Evolutionary conservation across 768 basidiomycete genomes (phyloP).

Genomic region (Mrakia hoshinonis): DNA sequence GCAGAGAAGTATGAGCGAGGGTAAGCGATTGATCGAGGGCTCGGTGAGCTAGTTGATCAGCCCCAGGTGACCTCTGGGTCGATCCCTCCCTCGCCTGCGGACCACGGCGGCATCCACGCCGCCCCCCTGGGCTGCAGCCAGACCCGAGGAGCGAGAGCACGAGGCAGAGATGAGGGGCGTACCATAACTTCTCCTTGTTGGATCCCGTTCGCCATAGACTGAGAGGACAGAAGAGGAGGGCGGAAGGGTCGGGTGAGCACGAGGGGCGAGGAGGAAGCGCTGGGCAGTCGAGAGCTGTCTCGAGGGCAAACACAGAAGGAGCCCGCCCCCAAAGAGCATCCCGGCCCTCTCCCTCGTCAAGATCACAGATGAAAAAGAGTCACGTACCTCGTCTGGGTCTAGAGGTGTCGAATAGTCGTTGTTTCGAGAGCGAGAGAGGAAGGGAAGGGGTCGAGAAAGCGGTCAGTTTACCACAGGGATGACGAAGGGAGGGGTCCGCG

Average conservation of each 20-base stretch:
- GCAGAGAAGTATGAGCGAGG: background rate
- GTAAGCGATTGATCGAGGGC: background rate
- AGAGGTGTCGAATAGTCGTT: background rate
- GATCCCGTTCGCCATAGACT: slow-evolving; percentile 25
- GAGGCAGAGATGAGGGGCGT: background rate
- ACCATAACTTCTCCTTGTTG: slow-evolving; percentile 28
- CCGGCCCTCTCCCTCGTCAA: background rate
- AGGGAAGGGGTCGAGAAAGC: background rate
- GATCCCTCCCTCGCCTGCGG: background rate
- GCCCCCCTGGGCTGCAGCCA: background rate
- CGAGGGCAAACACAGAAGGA: background rate
- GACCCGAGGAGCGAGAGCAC: background rate
- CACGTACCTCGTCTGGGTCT: slow-evolving; percentile 7
- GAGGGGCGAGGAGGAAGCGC: background rate
- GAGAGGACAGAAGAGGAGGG: background rate
- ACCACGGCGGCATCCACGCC: background rate
- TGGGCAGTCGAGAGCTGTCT: background rate
- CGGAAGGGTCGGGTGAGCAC: background rate
- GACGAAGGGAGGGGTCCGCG: background rate
- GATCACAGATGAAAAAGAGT: background rate
- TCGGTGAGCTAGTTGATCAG: background rate
- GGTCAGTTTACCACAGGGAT: background rate
- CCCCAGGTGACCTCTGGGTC: background rate
- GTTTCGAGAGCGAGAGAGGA: background rate
- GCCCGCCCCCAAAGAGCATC: background rate